Evolutionary conservation across 2,329 filamentous ascomycete species (phyloP).

Genomic region (Colletotrichum theobromicola): DNA sequence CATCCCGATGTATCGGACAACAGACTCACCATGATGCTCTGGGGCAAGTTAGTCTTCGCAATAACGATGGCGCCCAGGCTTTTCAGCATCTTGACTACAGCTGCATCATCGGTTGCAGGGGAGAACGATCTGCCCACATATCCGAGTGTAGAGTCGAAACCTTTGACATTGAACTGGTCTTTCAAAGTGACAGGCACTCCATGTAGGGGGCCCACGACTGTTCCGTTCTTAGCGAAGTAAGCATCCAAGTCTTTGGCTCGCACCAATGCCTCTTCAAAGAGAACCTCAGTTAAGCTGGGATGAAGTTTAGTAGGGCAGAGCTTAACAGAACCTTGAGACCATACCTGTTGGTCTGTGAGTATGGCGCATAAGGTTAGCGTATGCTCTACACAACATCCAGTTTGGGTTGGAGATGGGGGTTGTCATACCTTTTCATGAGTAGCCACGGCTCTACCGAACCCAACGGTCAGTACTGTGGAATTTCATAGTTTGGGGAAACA

Average conservation of each 20-base stretch:
- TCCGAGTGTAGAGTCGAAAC: conserved; percentile 56
- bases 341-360: neutral
- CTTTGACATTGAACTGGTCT: conserved; percentile 63
- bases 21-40: conserved; percentile 55
- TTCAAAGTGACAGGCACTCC: conserved; percentile 58
- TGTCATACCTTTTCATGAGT: neutral
- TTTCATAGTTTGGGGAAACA: neutral
- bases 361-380: neutral
- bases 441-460: conserved; percentile 11
- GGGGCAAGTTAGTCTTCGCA: conserved; percentile 73
- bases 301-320: neutral
- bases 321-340: neutral
- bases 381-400: neutral
- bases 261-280: conserved; percentile 43
- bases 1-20: too few species aligned
- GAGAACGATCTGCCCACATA: conserved; percentile 53
- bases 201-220: conserved; percentile 61
- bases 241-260: conserved; percentile 43
- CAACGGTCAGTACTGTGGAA: rapidly evolving
- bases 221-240: conserved; percentile 37
- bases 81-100: conserved; percentile 62
- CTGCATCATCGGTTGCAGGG: conserved; percentile 55
- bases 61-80: conserved; percentile 67
- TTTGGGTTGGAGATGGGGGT: neutral
- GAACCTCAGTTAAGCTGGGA: conserved; percentile 46